Percentiles rank a stretch among this genome's conserved stretches.
Evolutionary conservation across 768 basidiomycete genomes (phyloP).

Genomic region (Bullera alba): DNA sequence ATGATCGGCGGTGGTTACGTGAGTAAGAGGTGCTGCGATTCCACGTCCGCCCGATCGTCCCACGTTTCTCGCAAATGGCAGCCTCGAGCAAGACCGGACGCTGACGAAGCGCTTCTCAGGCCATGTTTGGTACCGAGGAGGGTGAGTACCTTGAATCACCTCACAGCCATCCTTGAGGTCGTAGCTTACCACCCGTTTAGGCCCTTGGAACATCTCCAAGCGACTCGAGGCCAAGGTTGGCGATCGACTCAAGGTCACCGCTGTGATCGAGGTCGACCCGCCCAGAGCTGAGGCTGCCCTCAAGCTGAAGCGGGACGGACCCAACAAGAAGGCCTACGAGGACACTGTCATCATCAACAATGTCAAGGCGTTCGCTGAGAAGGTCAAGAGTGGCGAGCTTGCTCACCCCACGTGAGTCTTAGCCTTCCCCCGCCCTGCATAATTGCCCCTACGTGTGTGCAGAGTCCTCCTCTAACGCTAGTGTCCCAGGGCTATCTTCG

Average conservation of each 20-base stretch:
- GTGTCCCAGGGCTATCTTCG: constrained; percentile 65
- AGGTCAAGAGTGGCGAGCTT: constrained; percentile 15
- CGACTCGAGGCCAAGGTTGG: constrained; percentile 67
- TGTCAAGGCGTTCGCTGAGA: constrained; percentile 14
- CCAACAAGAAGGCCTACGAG: constrained; percentile 80
- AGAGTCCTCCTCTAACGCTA: background rate
- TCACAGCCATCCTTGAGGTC: background rate
- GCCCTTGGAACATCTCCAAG: constrained; percentile 45
- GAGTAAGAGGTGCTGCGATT: no score
- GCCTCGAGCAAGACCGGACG: background rate
- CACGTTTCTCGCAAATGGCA: no score
- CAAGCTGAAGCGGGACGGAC: constrained; percentile 71
- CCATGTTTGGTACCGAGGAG: constrained; percentile 37
- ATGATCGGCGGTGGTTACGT: constrained; percentile 32
- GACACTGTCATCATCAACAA: constrained; percentile 51
- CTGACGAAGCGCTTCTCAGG: constrained; percentile 14
- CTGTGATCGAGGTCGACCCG: constrained; percentile 79
- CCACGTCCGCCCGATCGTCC: background rate
- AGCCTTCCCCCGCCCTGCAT: no score
- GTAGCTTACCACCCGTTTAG: background rate
- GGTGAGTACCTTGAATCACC: constrained; percentile 9
- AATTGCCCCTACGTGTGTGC: background rate
- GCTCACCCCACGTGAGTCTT: constrained; percentile 24
- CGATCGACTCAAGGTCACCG: constrained; percentile 84
- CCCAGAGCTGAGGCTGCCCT: constrained; percentile 74